These are phyloP conservation scores for Strobilomyces confusus DNA, from an alignment of 768 basidiomycete genomes.

Conservation along the genomic window DNA sequence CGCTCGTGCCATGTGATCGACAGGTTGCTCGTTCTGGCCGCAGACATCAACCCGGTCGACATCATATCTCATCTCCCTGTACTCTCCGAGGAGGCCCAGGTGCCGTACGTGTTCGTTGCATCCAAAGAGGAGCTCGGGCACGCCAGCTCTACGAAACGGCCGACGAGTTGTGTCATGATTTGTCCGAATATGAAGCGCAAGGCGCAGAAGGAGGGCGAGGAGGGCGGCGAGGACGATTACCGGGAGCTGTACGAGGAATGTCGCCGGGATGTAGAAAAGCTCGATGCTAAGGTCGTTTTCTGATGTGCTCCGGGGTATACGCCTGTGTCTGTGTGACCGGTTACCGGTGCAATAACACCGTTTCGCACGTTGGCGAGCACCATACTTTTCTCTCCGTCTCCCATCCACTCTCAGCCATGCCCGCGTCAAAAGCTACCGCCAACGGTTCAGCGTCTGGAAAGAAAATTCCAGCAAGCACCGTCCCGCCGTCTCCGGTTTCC, in stretches of 20 bases:
- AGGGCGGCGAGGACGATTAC: constrained; percentile 79
- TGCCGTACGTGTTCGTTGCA: constrained; percentile 85
- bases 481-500: constrained; percentile 25
- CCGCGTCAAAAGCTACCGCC: constrained; percentile 51
- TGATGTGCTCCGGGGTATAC: constrained; percentile 30
- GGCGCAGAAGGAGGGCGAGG: constrained; percentile 57
- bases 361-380: constrained; percentile 24
- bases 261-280: constrained; percentile 75
- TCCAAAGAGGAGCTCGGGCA: constrained; percentile 96
- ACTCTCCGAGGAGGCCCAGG: constrained; percentile 87
- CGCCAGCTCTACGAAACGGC: constrained; percentile 94
- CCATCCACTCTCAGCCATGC: constrained; percentile 17
- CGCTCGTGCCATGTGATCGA: constrained; percentile 1
- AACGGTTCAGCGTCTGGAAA: constrained; percentile 42
- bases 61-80: constrained; percentile 97
- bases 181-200: constrained; percentile 80
- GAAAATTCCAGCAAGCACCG: constrained; percentile 25
- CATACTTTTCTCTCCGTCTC: constrained; percentile 13
- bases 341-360: background rate
- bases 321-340: background rate
- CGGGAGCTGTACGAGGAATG: constrained; percentile 84
- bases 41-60: constrained; percentile 97
- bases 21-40: constrained; percentile 88
- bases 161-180: constrained; percentile 96
- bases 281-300: constrained; percentile 69